Conservation (phyloP, 257 asterid species). For the Capsicum chinense region DNA sequence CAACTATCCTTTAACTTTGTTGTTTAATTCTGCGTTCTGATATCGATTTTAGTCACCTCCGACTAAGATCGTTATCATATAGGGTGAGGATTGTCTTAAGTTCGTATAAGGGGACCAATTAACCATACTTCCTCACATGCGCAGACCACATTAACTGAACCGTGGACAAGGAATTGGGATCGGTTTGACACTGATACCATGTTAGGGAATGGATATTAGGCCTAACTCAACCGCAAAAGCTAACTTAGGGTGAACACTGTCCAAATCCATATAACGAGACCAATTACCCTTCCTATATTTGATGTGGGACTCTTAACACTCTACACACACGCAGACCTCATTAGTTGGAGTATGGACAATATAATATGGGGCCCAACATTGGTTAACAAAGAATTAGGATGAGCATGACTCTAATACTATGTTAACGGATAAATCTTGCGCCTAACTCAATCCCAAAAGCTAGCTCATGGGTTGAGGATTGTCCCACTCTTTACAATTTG, state of each 20-base stretch:
- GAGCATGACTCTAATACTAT: neutral
- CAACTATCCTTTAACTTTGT: too few relatives aligned
- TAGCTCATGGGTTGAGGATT: neutral
- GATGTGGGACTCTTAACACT: too few relatives aligned
- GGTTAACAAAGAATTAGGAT: neutral
- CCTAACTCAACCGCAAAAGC: neutral
- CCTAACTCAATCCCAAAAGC: neutral
- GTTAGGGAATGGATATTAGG: neutral
- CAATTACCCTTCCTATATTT: too few relatives aligned
- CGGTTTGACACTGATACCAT: neutral
- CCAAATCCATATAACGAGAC: neutral
- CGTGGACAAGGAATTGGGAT: neutral
- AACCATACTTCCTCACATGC: neutral
- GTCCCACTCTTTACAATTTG: neutral
- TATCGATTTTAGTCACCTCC: too few relatives aligned
- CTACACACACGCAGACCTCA: too few relatives aligned
- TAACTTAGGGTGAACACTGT: neutral
- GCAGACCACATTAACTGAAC: too few relatives aligned
- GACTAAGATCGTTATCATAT: neutral
- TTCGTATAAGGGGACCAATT: neutral
- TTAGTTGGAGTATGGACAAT: too few relatives aligned
- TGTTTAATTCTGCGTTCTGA: too few relatives aligned
- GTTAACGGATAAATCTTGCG: neutral
- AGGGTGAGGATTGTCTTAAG: neutral
- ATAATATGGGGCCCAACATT: too few relatives aligned